phyloP scores from a whole-genome alignment of 257 asterid genomes.

The Solanum clarkiae region DNA sequence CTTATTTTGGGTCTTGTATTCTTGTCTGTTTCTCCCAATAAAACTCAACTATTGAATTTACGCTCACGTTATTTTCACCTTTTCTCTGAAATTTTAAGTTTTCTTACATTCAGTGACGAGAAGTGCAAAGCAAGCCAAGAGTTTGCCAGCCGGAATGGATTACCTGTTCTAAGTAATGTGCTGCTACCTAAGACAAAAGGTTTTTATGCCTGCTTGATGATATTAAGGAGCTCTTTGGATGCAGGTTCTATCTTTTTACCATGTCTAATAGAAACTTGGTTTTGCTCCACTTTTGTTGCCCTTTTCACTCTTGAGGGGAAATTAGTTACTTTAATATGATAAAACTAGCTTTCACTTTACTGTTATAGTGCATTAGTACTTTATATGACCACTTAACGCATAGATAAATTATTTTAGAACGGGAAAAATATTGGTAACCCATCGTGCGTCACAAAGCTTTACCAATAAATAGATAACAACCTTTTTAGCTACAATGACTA shows the following conservation, averaged over 20 bases:
- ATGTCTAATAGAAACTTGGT: not conserved
- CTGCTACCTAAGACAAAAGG: conserved; percentile 83
- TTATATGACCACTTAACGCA: not conserved
- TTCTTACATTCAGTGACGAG: conserved; percentile 44
- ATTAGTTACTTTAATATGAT: not conserved
- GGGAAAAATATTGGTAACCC: not conserved
- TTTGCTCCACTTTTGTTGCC: not conserved
- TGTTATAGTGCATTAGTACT: not conserved
- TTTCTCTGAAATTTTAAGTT: not conserved
- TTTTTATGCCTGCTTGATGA: conserved; percentile 54
- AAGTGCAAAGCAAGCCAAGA: conserved; percentile 62
- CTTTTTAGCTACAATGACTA: not conserved
- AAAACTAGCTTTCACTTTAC: not conserved
- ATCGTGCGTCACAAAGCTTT: not conserved
- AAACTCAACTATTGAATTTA: not conserved
- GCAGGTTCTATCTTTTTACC: conserved; percentile 44
- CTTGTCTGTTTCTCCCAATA: not conserved
- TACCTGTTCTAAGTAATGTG: conserved; percentile 66
- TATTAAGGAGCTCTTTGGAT: conserved; percentile 55
- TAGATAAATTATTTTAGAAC: not conserved
- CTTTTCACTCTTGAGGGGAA: not conserved
- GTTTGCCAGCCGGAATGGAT: conserved; percentile 63
- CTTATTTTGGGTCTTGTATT: not conserved
- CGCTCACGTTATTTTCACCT: not conserved
- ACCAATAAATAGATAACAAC: not conserved